Evolutionary conservation across 805 yeast species (phyloP).

Genomic region (Myxozyma vanderwaltii): DNA sequence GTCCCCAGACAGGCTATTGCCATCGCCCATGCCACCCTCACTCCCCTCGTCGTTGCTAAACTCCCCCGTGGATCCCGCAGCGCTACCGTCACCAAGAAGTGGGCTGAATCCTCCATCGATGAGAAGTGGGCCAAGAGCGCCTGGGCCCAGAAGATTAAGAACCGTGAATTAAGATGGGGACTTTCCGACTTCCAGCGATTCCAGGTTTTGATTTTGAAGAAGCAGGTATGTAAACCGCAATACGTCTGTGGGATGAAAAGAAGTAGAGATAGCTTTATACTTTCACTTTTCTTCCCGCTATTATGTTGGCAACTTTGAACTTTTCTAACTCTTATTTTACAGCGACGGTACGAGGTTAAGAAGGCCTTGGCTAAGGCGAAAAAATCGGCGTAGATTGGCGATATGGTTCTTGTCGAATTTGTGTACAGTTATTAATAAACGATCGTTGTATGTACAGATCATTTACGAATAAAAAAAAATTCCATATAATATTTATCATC

Average conservation of each 20-base stretch:
- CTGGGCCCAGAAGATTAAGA: conserved; percentile 98
- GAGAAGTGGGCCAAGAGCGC: conserved; percentile 90
- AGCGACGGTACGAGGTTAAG: conserved; percentile 85
- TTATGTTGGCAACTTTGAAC: no score
- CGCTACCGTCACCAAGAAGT: conserved; percentile 82
- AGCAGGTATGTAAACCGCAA: conserved; percentile 75
- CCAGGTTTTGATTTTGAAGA: conserved; percentile 97
- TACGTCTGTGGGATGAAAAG: no score
- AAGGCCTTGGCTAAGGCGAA: conserved; percentile 94
- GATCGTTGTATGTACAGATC: conserved; percentile 21
- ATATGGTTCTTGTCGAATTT: conserved; percentile 1
- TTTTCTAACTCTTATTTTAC: background rate
- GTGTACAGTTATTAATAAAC: conserved; percentile 25
- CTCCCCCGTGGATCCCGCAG: conserved; percentile 96
- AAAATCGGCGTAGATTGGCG: conserved; percentile 29
- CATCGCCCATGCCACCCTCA: conserved; percentile 85
- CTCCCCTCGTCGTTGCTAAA: conserved; percentile 81
- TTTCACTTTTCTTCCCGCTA: no score
- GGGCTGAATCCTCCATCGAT: conserved; percentile 86
- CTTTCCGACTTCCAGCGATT: conserved; percentile 98
- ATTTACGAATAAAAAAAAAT: background rate
- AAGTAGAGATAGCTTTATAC: no score
- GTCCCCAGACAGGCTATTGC: conserved; percentile 90
- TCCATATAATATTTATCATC: background rate
- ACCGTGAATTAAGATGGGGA: conserved; percentile 88